These are phyloP conservation scores for Pascua sp. DNA, from an alignment of 1,284 basidiomycete genomes.

Conservation along the genomic window DNA sequence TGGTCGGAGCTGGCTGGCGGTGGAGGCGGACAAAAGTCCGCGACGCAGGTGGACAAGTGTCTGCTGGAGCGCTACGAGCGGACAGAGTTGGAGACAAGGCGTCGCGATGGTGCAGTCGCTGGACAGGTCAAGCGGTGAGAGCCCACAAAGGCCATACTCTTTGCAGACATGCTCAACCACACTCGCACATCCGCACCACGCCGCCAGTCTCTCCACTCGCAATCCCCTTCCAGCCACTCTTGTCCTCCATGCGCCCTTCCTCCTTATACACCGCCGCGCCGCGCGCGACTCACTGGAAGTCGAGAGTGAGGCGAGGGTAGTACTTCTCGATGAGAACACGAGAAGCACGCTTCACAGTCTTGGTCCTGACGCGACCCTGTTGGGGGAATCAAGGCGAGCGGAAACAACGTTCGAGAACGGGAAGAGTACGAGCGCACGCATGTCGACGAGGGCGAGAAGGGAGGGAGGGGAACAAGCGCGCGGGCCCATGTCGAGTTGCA, in stretches of 20 bases:
- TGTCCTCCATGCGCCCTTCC: background rate
- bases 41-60: background rate
- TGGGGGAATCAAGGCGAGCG: conserved; percentile 6
- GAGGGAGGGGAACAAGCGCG: background rate
- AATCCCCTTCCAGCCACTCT: background rate
- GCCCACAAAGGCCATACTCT: no score
- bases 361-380: conserved; percentile 98
- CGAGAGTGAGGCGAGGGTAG: conserved; percentile 93
- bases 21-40: background rate
- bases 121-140: no score
- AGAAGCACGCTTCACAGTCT: conserved; percentile 99
- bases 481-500: no score
- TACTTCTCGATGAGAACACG: conserved; percentile 99
- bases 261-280: background rate
- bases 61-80: background rate
- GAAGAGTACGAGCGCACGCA: background rate
- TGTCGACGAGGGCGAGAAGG: background rate
- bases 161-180: background rate
- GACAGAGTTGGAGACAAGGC: no score
- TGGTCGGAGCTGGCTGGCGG: background rate
- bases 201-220: background rate
- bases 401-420: background rate
- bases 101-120: no score
- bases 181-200: background rate
- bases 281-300: conserved; percentile 66